These are phyloP conservation scores for Cornus controversa DNA, from an alignment of 148 eudicot genomes.

Conservation along the genomic window DNA sequence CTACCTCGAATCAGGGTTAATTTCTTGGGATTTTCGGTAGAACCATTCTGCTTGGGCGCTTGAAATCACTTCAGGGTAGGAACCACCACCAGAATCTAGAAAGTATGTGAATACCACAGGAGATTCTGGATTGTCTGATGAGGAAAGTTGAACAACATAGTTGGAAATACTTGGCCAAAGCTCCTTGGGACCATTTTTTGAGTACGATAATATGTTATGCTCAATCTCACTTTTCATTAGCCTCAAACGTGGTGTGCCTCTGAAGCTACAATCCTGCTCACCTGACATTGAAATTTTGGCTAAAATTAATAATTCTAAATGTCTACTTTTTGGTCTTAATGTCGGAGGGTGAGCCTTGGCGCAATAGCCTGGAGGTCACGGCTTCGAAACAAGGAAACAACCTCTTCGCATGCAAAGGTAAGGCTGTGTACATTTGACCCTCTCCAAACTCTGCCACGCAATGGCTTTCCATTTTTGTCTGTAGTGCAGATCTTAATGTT, in stretches of 20 bases:
- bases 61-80: slow-evolving; percentile 86
- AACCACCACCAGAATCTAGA: slow-evolving; percentile 94
- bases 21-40: slow-evolving; percentile 45
- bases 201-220: slow-evolving; percentile 41
- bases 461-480: too few relatives aligned
- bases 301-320: neutral
- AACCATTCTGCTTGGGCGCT: slow-evolving; percentile 78
- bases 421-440: too few relatives aligned
- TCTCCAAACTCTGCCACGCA: too few relatives aligned
- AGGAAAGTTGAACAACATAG: slow-evolving; percentile 58
- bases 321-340: too few relatives aligned
- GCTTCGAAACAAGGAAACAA: too few relatives aligned
- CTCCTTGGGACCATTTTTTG: slow-evolving; percentile 53
- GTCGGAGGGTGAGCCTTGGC: too few relatives aligned
- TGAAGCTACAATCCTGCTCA: slow-evolving; percentile 54
- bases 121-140: slow-evolving; percentile 37
- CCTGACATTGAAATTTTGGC: slow-evolving; percentile 21
- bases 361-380: too few relatives aligned
- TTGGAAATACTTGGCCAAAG: slow-evolving; percentile 93
- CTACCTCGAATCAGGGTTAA: slow-evolving; percentile 78
- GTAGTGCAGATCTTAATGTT: too few relatives aligned
- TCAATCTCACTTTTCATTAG: slow-evolving; percentile 60
- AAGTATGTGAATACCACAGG: slow-evolving; percentile 68
- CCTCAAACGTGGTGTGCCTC: slow-evolving; percentile 66
- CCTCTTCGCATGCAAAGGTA: too few relatives aligned